These are phyloP conservation scores for Porphyridium purpureum DNA, from an alignment of 23 red algal species.

Conservation along the genomic window DNA sequence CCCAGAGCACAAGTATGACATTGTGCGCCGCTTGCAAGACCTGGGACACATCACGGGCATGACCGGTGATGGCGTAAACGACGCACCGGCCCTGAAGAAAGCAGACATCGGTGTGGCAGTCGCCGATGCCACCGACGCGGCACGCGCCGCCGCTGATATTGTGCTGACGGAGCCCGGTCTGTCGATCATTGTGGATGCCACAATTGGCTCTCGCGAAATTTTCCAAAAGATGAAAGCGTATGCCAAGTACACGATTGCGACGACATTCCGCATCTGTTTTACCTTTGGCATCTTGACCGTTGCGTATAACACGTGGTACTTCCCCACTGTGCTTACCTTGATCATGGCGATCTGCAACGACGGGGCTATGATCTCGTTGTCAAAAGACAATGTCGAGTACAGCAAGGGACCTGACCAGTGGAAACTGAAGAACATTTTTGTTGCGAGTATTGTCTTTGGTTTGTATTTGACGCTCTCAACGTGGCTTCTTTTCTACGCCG, in stretches of 20 bases:
- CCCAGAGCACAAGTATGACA: constrained; percentile 37
- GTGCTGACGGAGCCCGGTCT: constrained; percentile 32
- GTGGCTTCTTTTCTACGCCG: constrained; percentile 12
- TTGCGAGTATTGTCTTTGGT: constrained; percentile 5
- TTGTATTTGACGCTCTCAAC: constrained; percentile 20
- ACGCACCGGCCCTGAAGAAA: constrained; percentile 30
- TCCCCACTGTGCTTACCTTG: constrained; percentile 23
- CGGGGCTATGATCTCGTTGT: constrained; percentile 36
- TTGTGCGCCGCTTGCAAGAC: constrained; percentile 15
- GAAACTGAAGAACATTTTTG: constrained; percentile 24
- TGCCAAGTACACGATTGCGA: constrained; percentile 15
- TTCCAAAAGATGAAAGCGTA: constrained; percentile 42
- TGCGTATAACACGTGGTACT: constrained; percentile 5
- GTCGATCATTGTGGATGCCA: constrained; percentile 25
- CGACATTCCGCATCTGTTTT: constrained; percentile 25
- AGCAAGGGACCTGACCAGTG: constrained; percentile 15
- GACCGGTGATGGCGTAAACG: constrained; percentile 41
- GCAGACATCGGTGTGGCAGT: constrained; percentile 27
- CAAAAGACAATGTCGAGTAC: constrained; percentile 15
- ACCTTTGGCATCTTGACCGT: constrained; percentile 15
- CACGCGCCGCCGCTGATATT: constrained; percentile 21
- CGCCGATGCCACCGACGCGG: constrained; percentile 27
- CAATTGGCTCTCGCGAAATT: constrained; percentile 15
- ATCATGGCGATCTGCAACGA: constrained; percentile 32
- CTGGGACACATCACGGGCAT: constrained; percentile 14